Evolutionary conservation across 306 rosid species (phyloP), one percentile per base, ranked within the genome.

Genomic region (Trifolium dubium): DNA sequence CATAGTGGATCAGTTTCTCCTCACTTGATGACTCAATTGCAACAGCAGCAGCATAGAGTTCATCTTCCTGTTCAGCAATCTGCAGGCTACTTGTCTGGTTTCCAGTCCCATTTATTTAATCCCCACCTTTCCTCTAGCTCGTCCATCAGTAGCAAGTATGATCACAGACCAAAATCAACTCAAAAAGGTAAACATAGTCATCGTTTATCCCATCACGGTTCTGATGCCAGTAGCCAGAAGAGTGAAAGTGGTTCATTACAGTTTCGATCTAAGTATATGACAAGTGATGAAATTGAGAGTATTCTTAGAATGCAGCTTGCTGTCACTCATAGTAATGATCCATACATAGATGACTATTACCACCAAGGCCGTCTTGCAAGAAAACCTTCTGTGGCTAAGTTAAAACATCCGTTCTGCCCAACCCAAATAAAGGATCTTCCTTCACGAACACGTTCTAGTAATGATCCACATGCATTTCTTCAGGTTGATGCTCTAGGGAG

Each of bases 251-350:
- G 83, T 50, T 79, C 84, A 71, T 44, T 82, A 35, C 89, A 85
- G 78, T 82, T 85, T 75, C 74, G 85, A 64, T 85, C 89, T 56
- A 85, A 82, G 71, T 35, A 85, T 51, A 85, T 85, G 89, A 85
- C 89, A 34, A 76, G 86, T 65, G 89, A 85, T 69, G 89, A 85
- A 70, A 85, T 85, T 51, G 89, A 85, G 85, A 85, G 83, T 74
- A 82, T 85, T 79, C 89, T 82, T 46, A 79, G 79, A 82, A 85
- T 85, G 89, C 89, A 85, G 65, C 89, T 69, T 82, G 86, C 89
- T 10, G 83, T 83, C 69, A 79, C 86, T 10, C 89, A 85, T 23
- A 70, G 89, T 64, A 82, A 82, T 61, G 89, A 85, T 50, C 86
- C 89, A 29, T 85, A 85, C 40, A 39, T 85, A 37, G 89, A 82